Conservation (phyloP, 768 basidiomycete genomes). For the Termitomyces sp. region DNA sequence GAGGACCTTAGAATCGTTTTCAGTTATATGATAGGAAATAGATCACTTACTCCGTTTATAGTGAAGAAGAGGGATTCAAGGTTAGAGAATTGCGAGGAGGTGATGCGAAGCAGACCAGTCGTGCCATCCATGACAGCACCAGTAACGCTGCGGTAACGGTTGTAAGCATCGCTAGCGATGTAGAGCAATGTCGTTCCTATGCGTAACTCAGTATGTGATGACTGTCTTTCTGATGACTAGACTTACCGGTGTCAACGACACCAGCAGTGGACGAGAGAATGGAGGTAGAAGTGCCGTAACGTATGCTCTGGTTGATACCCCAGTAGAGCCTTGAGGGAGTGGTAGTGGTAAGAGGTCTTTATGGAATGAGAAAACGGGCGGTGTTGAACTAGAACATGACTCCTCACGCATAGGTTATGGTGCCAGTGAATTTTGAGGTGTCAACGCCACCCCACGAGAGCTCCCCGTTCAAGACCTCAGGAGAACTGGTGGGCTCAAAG, state of each 20-base stretch:
- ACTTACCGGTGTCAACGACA: conserved; percentile 52
- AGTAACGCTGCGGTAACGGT: conserved; percentile 36
- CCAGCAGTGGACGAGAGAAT: conserved; percentile 45
- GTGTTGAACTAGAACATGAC: not conserved
- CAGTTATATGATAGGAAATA: not conserved
- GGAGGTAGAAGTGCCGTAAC: conserved; percentile 37
- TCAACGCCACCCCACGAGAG: conserved; percentile 50
- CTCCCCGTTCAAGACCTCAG: conserved; percentile 40
- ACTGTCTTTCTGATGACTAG: too few species aligned
- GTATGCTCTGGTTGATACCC: conserved; percentile 55
- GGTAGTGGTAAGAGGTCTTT: conserved; percentile 41
- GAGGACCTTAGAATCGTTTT: not conserved
- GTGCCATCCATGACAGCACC: conserved; percentile 32
- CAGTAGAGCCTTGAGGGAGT: conserved; percentile 44
- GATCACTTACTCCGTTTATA: conserved; percentile 37
- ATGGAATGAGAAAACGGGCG: not conserved
- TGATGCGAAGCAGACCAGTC: conserved; percentile 48
- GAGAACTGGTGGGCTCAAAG: conserved; percentile 41
- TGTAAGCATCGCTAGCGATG: conserved; percentile 41
- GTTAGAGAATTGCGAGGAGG: conserved; percentile 38
- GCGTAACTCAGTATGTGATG: not conserved
- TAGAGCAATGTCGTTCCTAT: conserved; percentile 42
- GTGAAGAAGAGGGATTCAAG: conserved; percentile 56
- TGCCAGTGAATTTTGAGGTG: conserved; percentile 34
- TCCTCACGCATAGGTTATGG: conserved; percentile 35